phyloP scores from a whole-genome alignment of 208 protist genomes.

The Crithidia bombi region DNA sequence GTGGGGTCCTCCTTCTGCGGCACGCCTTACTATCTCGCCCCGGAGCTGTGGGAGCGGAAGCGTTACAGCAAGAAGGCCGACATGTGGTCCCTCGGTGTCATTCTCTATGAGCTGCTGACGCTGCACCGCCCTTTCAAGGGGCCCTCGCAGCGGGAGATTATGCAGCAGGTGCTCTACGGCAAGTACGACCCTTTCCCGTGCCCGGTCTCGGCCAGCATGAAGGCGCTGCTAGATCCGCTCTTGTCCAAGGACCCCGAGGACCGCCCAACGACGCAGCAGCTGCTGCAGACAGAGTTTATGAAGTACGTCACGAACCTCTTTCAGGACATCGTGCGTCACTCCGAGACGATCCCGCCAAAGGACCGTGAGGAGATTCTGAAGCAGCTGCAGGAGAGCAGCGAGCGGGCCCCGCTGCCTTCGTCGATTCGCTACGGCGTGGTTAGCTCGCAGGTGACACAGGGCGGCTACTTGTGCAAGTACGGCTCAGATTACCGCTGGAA shows the following conservation, averaged over 20 bases:
- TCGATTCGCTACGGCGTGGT: constrained; percentile 64
- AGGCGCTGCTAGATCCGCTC: constrained; percentile 68
- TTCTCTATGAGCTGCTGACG: constrained; percentile 88
- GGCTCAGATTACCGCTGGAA: constrained; percentile 89
- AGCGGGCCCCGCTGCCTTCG: constrained; percentile 46
- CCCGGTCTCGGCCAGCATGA: constrained; percentile 69
- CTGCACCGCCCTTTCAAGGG: constrained; percentile 89
- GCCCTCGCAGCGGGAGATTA: constrained; percentile 80
- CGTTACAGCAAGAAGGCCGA: constrained; percentile 95
- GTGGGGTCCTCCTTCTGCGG: constrained; percentile 87
- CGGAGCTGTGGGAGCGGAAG: constrained; percentile 92
- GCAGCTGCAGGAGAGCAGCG: constrained; percentile 60
- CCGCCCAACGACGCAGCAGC: constrained; percentile 74
- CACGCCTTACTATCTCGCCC: constrained; percentile 94
- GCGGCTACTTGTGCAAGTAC: constrained; percentile 85
- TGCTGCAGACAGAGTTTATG: constrained; percentile 84
- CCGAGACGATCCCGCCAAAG: constrained; percentile 60
- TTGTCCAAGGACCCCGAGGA: constrained; percentile 66
- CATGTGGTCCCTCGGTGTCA: constrained; percentile 92
- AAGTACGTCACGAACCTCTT: constrained; percentile 92
- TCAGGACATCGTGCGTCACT: constrained; percentile 86
- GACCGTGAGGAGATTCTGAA: constrained; percentile 75
- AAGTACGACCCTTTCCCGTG: constrained; percentile 83
- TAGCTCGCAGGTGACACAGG: constrained; percentile 65
- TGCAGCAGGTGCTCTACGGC: constrained; percentile 81